Base-by-base conservation (phyloP, 2,329 filamentous ascomycete species). In the Mollisiaceae sp. region DNA sequence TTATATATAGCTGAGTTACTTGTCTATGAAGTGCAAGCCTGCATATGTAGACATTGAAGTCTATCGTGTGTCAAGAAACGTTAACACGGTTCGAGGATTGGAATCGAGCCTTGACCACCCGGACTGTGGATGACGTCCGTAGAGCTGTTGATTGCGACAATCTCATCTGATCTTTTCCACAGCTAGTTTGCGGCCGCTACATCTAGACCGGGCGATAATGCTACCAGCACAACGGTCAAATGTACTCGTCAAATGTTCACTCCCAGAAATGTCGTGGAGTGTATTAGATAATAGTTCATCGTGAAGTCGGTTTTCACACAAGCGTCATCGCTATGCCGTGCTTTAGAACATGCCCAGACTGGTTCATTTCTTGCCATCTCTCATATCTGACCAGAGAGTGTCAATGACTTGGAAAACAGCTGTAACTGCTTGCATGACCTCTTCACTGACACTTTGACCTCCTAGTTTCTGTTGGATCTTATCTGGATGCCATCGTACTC, bases 401-500 rank as follows among this genome's bases (percentile, higher is more conserved):
- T 99, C 95, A 56, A 98, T 85, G 36, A 93, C 89, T 79, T 98
- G 94, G 74, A 98, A 99, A 11, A 97, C 89, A 8, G 91, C 91
- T 12, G 94, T 99, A 50, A 97, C 91, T 62, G 88, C 85, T 75
- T 87, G 88, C 84, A 97, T 89, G 2, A 91, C 87, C 3, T 84
- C 84, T 27, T 87, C 83, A 57, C 94, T 90, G 58, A 97, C 87
- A 15, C 83, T 82, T 65, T 86, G 81, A 0, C 86, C 87, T 2
- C 93, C 92, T 66, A 97, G 89, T 61, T 89, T 87, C 79, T 97
- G 95, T 81, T 97, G 93, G 63, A 98, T 91, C 82, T 98, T 99
- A 79, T 99, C 95, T 4, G 95, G 95, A 81, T 99, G 95, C 95
- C 95, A 99, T 18, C 93, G 85, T 20, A 98, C 89, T 60, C 95